These are phyloP conservation scores for Fusarium kyushuense DNA, from an alignment of 2,329 filamentous ascomycete genomes.

Conservation along the genomic window DNA sequence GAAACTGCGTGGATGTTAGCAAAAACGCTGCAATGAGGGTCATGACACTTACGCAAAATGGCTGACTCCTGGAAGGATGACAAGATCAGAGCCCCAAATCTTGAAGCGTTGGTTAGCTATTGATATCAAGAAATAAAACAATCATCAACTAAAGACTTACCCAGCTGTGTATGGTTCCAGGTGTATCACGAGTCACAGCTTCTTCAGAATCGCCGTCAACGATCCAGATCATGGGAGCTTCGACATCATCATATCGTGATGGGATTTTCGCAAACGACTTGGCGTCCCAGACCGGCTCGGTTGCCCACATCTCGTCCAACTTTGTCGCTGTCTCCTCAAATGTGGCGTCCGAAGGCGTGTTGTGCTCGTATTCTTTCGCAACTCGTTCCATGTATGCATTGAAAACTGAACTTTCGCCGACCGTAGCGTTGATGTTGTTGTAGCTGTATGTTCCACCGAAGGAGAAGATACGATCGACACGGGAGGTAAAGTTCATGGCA, in stretches of 20 bases:
- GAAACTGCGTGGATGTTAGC: neutral
- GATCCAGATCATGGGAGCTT: slow-evolving; percentile 4
- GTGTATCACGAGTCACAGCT: neutral
- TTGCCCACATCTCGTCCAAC: neutral
- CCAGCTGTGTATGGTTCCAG: neutral
- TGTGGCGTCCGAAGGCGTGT: neutral
- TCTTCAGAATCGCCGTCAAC: slow-evolving; percentile 7
- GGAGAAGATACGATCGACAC: neutral
- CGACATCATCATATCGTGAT: neutral
- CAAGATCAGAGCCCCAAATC: slow-evolving; percentile 6
- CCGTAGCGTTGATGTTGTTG: neutral
- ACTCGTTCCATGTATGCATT: neutral
- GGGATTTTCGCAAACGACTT: neutral
- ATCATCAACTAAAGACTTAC: neutral
- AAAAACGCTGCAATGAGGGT: fast-evolving
- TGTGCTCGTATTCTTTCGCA: neutral
- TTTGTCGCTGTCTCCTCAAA: neutral
- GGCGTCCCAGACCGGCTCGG: neutral
- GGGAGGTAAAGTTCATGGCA: neutral
- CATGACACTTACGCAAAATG: slow-evolving; percentile 4
- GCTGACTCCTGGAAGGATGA: slow-evolving; percentile 5
- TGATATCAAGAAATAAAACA: neutral
- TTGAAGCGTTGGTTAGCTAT: neutral
- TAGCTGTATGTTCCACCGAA: slow-evolving; percentile 3
- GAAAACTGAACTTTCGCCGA: neutral